A percentile compares a stretch with the other conserved stretches of the same genome.
phyloP scores from a whole-genome alignment of 2,329 filamentous ascomycete genomes.

The Emmonsiellopsis sp. region DNA sequence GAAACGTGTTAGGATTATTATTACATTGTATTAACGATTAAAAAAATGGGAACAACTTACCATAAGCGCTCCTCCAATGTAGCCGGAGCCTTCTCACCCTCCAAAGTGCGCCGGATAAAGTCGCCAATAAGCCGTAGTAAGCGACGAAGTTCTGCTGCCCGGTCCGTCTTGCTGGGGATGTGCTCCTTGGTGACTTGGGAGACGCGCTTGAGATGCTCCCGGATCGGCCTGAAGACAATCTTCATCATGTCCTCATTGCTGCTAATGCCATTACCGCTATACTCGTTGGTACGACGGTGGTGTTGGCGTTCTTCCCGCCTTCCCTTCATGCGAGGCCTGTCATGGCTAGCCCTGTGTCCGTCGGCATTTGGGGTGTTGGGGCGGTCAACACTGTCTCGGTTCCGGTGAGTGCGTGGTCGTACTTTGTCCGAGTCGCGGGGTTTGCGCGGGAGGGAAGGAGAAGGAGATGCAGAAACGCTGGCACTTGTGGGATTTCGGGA shows the following conservation, averaged over 20 bases:
- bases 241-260: conserved; percentile 33
- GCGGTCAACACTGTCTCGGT: conserved; percentile 34
- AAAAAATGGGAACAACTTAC: conserved; percentile 21
- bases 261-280: conserved; percentile 16
- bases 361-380: conserved; percentile 33
- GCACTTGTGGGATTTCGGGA: conserved; percentile 24
- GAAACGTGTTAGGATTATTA: not conserved
- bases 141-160: conserved; percentile 33
- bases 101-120: conserved; percentile 33
- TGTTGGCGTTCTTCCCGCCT: conserved; percentile 14
- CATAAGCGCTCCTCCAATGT: conserved; percentile 36
- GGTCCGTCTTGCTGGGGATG: conserved; percentile 33
- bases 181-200: conserved; percentile 37
- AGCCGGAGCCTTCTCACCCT: conserved; percentile 28
- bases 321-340: conserved; percentile 4
- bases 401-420: conserved; percentile 31
- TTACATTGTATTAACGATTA: not conserved
- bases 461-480: conserved; percentile 37
- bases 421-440: conserved; percentile 33
- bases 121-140: conserved; percentile 37
- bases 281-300: conserved; percentile 15
- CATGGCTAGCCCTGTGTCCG: conserved; percentile 19
- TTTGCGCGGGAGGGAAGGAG: conserved; percentile 33
- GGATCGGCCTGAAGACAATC: conserved; percentile 38
- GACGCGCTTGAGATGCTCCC: conserved; percentile 33